Evolutionary conservation across 192 early-diverging fungal species (phyloP).

Genomic region (Allomyces arbusculus): DNA sequence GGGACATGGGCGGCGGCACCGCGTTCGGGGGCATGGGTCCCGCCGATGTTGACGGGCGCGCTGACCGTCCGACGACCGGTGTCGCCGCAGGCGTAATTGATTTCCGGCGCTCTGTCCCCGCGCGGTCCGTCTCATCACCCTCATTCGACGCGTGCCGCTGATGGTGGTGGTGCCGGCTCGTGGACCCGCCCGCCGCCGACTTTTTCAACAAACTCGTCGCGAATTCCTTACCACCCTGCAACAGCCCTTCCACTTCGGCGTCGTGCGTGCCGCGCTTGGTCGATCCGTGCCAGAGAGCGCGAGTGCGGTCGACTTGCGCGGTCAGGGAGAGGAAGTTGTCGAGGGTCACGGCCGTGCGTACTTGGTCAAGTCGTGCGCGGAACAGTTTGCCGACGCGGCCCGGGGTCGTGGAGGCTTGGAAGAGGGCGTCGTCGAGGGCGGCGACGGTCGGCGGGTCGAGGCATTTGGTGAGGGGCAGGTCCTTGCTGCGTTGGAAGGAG

Average conservation of each 20-base stretch:
- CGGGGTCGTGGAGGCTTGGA: not conserved
- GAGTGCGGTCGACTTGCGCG: not conserved
- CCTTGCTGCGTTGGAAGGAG: not conserved
- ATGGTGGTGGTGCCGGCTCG: too few species aligned
- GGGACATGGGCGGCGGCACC: too few species aligned
- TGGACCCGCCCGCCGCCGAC: too few species aligned
- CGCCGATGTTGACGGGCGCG: too few species aligned
- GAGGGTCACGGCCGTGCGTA: not conserved
- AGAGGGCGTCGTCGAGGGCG: not conserved
- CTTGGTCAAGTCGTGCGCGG: not conserved
- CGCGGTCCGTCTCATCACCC: too few species aligned
- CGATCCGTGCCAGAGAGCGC: not conserved
- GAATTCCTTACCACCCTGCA: not conserved
- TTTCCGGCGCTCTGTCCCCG: too few species aligned
- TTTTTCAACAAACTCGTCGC: not conserved
- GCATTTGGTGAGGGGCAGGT: not conserved
- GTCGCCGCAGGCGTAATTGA: too few species aligned
- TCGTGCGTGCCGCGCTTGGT: not conserved
- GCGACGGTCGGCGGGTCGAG: not conserved
- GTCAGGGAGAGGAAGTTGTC: not conserved
- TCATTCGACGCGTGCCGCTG: too few species aligned
- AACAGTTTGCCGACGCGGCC: not conserved
- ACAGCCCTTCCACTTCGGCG: not conserved
- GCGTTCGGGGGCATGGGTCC: too few species aligned
- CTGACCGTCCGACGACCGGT: too few species aligned